Evolutionary conservation across 805 yeast genomes (phyloP), one percentile per base, ranked within the genome.

Genomic region (Sugiyamaella marilandica): DNA sequence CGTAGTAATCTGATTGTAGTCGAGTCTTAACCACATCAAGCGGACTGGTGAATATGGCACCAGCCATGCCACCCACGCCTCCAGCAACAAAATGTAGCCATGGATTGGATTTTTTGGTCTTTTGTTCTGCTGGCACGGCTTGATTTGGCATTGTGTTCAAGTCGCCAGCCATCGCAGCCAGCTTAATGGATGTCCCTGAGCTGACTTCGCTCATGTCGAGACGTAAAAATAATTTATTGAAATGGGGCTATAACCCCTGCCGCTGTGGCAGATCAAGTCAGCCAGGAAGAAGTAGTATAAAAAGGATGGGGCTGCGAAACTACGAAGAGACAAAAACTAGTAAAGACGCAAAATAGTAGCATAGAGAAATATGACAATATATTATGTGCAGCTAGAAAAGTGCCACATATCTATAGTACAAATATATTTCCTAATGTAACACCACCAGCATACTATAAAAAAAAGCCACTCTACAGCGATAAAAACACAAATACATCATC

Each of bases 1-100:
- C 37, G 53, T 85, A 91, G 5, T 85, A 87, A 64, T 90, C 96
- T 55, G 96, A 85, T 68, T 94, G 99, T 51, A 94, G 72, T 63
- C 99, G 78, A 0, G 99, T 94, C 66, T 94, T 94, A 35, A 94
- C 97, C 47, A 94, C 95, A 69, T 91, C 99, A 56, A 94, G 80
- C 0, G 99, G 99, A 61, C 96, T 85, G 0, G 99, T 94, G 51
- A 83, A 83, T 2, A 92, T 72, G 1, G 99, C 96, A 24, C 99
- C 99, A 31, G 92, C 87, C 97, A 94, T 94, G 13, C 99, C 99
- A 33, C 97, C 99, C 24, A 87, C 67, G 11, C 77, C 77, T 9
- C 77, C 77, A 32, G 77, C 77, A 18, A 73, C 63, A 54, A 73
- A 73, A 55, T 73, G 77, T 9, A 73, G 62, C 76, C 82, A 79